phyloP scores from a whole-genome alignment of 768 basidiomycete genomes.

The Calvatia gigantea region DNA sequence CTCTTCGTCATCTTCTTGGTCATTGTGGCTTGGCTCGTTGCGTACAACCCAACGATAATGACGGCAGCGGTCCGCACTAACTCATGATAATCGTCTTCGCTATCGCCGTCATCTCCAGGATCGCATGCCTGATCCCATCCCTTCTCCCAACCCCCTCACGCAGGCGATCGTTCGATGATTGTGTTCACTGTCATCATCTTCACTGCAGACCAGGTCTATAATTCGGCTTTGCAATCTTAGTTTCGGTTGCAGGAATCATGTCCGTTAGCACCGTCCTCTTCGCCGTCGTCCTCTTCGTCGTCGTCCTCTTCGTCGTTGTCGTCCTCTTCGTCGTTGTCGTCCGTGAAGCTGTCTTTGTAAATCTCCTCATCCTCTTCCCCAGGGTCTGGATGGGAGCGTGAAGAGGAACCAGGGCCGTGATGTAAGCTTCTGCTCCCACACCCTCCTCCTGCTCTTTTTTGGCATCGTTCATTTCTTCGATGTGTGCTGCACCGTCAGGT shows the following conservation, averaged over 20 bases:
- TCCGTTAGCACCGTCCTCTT: not conserved
- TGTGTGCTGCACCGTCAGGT: not conserved
- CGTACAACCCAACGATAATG: constrained; percentile 48
- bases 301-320: too few species aligned
- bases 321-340: too few species aligned
- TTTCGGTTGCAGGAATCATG: constrained; percentile 40
- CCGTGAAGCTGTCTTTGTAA: constrained; percentile 8
- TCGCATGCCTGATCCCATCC: constrained; percentile 7
- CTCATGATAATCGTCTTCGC: not conserved
- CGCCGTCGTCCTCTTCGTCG: too few species aligned
- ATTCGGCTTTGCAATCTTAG: not conserved
- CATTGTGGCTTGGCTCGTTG: constrained; percentile 23
- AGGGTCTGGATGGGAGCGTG: constrained; percentile 23
- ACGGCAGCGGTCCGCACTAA: not conserved
- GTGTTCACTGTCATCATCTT: constrained; percentile 58
- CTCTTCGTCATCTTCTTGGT: constrained; percentile 47
- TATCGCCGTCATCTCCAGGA: not conserved
- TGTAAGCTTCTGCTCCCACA: constrained; percentile 6
- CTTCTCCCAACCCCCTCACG: constrained; percentile 18
- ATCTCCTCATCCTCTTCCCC: constrained; percentile 21
- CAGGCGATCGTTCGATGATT: constrained; percentile 27
- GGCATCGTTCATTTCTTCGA: constrained; percentile 17
- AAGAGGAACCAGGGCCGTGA: constrained; percentile 15
- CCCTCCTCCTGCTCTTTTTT: constrained; percentile 14
- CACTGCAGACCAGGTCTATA: constrained; percentile 19